Evolutionary conservation across 73 alveolate genomes (phyloP), one percentile per base, ranked within the genome.

Genomic region (Symbiodinium pilosum): DNA sequence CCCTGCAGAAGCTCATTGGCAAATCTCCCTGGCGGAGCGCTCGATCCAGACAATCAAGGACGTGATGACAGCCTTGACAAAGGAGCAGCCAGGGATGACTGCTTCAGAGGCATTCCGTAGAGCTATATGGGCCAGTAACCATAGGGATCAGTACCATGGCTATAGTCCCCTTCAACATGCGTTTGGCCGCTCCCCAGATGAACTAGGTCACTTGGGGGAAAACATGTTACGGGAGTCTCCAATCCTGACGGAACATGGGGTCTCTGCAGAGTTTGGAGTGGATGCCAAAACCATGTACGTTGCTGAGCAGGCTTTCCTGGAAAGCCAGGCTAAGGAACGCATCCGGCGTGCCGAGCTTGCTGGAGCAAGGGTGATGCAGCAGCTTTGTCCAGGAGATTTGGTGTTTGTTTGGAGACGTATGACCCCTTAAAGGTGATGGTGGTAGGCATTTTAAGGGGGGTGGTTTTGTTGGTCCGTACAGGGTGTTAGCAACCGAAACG

Each of bases 1-100:
- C 2, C 93, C 93, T 7, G 93, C 83, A 12, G 93, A 86, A 34
- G 40, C 83, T 0, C 83, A 47, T 30, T 86, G 93, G 94, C 84
- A 87, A 5, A 38, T 54, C 16, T 47, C 85, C 0, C 18, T 87
- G 8, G 56, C n/a, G 16, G 77, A 64, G 3, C 40, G 77, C 1
- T n/a, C n/a, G n/a, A 36, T 26, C 16, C 77, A 64, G 9, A 64
- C 39, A 0, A 6, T 73, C 34, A 73, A 73, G 32, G n/a, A 73
- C 16, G 32, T 64, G 77, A 64, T 64, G 77, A 1, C 77, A 11
- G 39, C 77, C 0, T 64, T 64, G 34, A 36, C 28, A 0, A 26
- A 32, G 0, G 77, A 64, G 11, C 77, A 64, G 28, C 95, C 95
- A 7, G 42, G 30, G 20, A 38, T 64, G 68, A 5, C 39, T 0